Evolutionary conservation across 805 yeast species (phyloP).

Genomic region (Alloascoidea africana): DNA sequence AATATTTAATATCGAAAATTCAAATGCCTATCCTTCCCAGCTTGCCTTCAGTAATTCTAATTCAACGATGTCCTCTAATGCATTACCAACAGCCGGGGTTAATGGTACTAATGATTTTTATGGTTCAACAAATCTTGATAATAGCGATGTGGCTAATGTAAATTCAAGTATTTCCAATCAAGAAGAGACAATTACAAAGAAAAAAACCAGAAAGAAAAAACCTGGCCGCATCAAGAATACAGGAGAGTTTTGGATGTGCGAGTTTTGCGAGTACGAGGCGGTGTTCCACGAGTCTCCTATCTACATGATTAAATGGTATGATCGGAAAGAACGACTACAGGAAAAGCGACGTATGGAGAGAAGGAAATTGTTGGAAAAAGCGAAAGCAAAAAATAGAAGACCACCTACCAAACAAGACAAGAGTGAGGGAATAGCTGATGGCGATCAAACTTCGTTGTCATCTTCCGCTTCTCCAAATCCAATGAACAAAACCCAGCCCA

Average conservation of each 20-base stretch:
- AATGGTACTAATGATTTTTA: slow-evolving; percentile 1
- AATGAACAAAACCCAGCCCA: no score
- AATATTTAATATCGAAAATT: neutral
- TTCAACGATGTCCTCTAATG: no score
- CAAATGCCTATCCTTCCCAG: neutral
- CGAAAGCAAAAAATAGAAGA: neutral
- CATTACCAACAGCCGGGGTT: no score
- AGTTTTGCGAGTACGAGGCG: slow-evolving; percentile 37
- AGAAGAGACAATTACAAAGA: neutral
- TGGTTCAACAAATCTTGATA: neutral
- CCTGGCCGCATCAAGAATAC: neutral
- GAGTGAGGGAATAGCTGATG: neutral
- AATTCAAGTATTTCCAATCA: neutral
- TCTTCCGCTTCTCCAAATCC: no score
- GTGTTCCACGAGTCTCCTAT: slow-evolving; percentile 34
- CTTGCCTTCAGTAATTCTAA: no score
- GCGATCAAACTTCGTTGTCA: no score
- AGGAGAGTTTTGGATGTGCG: slow-evolving; percentile 17
- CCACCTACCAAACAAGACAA: neutral
- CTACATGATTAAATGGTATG: slow-evolving; percentile 35
- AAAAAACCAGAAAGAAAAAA: neutral
- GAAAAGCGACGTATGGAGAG: slow-evolving; percentile 11
- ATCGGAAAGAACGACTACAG: slow-evolving; percentile 15
- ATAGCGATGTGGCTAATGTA: neutral
- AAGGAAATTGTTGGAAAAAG: neutral